Evolutionary conservation across 2,329 filamentous ascomycete genomes (phyloP), one percentile per base, ranked within the genome.

Genomic region (Ambrosiella cleistominuta): DNA sequence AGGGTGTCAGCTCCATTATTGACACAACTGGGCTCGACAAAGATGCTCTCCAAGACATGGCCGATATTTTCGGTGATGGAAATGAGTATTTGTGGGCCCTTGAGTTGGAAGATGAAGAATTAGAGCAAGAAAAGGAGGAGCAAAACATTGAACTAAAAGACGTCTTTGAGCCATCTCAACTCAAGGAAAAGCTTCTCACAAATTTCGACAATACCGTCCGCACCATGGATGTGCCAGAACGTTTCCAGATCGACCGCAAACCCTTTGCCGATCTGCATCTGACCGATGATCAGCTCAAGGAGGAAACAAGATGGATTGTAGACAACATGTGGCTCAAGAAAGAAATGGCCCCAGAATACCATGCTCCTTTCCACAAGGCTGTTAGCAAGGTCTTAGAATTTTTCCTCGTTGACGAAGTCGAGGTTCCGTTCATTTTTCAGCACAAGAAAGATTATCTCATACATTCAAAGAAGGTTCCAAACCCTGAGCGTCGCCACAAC

Each of bases 371-470:
- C 69, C 83, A 87, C 66, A 86, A 86, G 65, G 87, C 91, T 4
- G 84, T 98, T 57, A 83, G 83, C 64, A 95, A 95, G 69, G 90
- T 97, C 9, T 77, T 98, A 44, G 88, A 96, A 65, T 96, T 97
- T 67, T 88, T 98, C 70, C 88, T 95, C 55, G 82, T 91, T 3
- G 90, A 97, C 63, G 88, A 95, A 64, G 88, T 91, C 64, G 93
- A 98, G 69, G 89, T 96, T 1, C 91, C 93, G 0, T 98, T 95
- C 69, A 93, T 98, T 64, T 96, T 96, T 70, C 91, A 96, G 69
- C 93, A 98, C 67, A 88, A 93, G 61, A 95, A 96, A 70, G 93
- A 98, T 68, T 98, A 97, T 67, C 78, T 98, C 49, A 94, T 98
- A 59, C 88, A 97, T 66, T 86, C 86, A 27, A 84, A 83, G 63